These are phyloP conservation scores for Rachicladosporium sp. DNA, from an alignment of 2,329 filamentous ascomycete species.

Conservation along the genomic window DNA sequence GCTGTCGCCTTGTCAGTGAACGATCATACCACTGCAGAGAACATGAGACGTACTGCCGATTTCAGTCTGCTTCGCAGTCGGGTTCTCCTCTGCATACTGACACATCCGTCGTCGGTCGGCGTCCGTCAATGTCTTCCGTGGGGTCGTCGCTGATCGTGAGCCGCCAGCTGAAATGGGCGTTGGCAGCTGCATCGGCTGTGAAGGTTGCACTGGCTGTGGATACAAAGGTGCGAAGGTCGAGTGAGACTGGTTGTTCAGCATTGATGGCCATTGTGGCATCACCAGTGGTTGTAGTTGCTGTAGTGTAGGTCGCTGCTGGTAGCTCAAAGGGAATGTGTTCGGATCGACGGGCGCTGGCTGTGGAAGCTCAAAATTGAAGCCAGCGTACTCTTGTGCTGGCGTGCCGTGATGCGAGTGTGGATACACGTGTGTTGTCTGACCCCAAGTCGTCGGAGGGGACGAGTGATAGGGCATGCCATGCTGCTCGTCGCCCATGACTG, in stretches of 20 bases:
- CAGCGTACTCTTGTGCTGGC: conserved; percentile 56
- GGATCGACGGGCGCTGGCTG: conserved; percentile 46
- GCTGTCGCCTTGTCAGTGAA: conserved; percentile 37
- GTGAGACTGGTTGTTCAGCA: conserved; percentile 55
- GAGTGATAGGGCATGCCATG: conserved; percentile 15
- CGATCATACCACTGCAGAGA: neutral
- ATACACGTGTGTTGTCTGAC: conserved; percentile 22
- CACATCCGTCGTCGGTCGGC: conserved; percentile 89
- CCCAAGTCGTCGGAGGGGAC: conserved; percentile 17
- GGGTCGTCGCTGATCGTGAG: conserved; percentile 24
- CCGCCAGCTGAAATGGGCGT: conserved; percentile 40
- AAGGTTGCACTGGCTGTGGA: conserved; percentile 37
- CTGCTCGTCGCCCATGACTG: conserved; percentile 21
- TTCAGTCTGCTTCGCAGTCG: conserved; percentile 84
- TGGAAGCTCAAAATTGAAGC: conserved; percentile 50
- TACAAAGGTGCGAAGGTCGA: conserved; percentile 48
- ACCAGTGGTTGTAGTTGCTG: conserved; percentile 57
- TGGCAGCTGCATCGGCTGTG: conserved; percentile 40
- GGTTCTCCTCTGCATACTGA: conserved; percentile 81
- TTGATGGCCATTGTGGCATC: conserved; percentile 72
- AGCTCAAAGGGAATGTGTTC: conserved; percentile 39
- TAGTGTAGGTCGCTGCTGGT: conserved; percentile 39
- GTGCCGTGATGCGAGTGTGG: conserved; percentile 53
- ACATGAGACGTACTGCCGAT: conserved; percentile 58
- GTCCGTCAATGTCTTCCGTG: conserved; percentile 68